Conservation (phyloP, 2,329 filamentous ascomycete species). For the Bimuria novae-zelandiae region DNA sequence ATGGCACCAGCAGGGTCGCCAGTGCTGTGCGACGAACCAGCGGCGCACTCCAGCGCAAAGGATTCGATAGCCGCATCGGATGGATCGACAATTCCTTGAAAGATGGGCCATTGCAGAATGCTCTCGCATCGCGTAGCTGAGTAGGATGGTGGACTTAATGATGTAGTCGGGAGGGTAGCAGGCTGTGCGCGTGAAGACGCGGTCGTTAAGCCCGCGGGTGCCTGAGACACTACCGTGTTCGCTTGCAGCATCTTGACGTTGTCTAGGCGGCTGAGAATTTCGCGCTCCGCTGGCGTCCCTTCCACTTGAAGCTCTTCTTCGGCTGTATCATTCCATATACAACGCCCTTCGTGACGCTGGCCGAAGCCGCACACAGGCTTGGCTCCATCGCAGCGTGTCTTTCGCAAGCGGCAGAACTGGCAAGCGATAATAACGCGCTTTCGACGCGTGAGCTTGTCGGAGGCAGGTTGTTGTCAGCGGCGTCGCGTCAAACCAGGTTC, state of each 20-base stretch:
- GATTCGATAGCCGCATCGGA: slow-evolving; percentile 7
- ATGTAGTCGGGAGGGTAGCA: neutral
- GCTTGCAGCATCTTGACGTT: slow-evolving; percentile 8
- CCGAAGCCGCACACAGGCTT: slow-evolving; percentile 10
- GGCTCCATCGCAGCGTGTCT: slow-evolving; percentile 8
- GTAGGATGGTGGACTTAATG: neutral
- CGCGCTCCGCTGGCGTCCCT: slow-evolving; percentile 4
- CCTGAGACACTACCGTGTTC: too few relatives aligned
- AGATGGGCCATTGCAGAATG: slow-evolving; percentile 9
- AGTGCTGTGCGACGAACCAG: neutral
- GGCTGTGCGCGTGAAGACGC: neutral
- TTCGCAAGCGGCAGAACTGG: slow-evolving; percentile 10
- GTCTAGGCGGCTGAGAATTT: slow-evolving; percentile 8
- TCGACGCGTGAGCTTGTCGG: slow-evolving; percentile 1
- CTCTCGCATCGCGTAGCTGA: slow-evolving; percentile 3
- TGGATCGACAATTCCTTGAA: slow-evolving; percentile 1
- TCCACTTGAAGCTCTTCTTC: neutral
- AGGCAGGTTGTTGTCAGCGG: neutral
- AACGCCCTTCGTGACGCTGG: slow-evolving; percentile 7
- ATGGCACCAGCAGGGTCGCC: neutral
- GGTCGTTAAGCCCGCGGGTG: neutral
- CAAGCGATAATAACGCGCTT: slow-evolving; percentile 10
- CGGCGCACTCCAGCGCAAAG: slow-evolving; percentile 3
- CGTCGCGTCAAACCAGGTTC: too few relatives aligned
- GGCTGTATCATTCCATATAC: neutral